A percentile compares a stretch with the other conserved stretches of the same genome.
Evolutionary conservation across 768 basidiomycete species (phyloP).

Genomic region (Lactifluus subvellereus): DNA sequence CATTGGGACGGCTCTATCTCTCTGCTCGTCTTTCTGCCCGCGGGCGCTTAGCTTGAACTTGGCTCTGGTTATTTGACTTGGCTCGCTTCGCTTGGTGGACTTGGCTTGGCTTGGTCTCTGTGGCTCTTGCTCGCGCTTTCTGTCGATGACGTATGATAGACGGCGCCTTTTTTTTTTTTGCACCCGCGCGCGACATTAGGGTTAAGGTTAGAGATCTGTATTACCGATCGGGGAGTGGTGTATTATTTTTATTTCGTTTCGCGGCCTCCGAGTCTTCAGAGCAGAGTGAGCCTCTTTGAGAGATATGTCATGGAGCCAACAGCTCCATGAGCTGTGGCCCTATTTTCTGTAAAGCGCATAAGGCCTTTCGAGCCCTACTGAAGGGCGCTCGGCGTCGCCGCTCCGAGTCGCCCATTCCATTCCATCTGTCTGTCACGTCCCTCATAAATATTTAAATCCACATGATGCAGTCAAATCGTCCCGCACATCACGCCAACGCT

Average conservation of each 20-base stretch:
- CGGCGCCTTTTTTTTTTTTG: not conserved
- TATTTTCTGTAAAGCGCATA: too few relatives aligned
- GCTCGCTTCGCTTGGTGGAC: too few relatives aligned
- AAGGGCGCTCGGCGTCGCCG: too few relatives aligned
- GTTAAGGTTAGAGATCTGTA: conserved; percentile 16
- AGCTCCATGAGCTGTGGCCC: too few relatives aligned
- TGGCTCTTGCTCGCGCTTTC: not conserved
- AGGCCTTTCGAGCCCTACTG: too few relatives aligned
- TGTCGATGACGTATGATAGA: not conserved
- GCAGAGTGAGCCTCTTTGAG: too few relatives aligned
- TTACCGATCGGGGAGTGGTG: not conserved
- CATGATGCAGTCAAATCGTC: not conserved
- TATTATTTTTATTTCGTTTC: too few relatives aligned
- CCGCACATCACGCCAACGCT: conserved; percentile 6
- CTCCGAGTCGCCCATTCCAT: too few relatives aligned
- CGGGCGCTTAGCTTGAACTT: conserved; percentile 4
- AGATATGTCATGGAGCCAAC: too few relatives aligned
- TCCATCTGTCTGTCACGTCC: too few relatives aligned
- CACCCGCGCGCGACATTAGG: not conserved
- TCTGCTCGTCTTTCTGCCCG: conserved; percentile 3
- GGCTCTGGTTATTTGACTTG: not conserved
- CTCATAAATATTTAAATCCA: too few relatives aligned
- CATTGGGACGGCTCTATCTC: not conserved
- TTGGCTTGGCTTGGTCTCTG: conserved; percentile 1
- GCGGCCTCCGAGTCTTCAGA: not conserved